phyloP scores from a whole-genome alignment of 179 eudicot species.

The Heliamphora pulchella region DNA sequence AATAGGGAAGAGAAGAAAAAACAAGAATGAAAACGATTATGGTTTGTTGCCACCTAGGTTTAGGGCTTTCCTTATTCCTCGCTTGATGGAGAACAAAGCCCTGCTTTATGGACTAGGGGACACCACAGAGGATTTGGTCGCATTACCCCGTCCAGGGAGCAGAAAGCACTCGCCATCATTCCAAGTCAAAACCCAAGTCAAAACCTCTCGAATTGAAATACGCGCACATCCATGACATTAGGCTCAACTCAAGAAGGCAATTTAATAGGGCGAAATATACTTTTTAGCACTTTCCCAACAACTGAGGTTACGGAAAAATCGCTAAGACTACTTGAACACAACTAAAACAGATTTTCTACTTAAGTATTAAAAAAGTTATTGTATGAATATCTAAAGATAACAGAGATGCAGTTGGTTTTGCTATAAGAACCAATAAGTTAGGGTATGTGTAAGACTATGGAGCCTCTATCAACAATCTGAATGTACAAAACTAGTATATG shows the following conservation, averaged over 20 bases:
- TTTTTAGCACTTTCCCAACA: not conserved
- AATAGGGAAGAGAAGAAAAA: not conserved
- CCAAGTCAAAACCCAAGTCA: not conserved
- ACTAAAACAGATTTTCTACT: not conserved
- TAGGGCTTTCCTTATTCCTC: not conserved
- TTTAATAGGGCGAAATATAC: not conserved
- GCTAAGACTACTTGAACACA: not conserved
- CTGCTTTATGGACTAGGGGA: not conserved
- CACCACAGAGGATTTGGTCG: not conserved
- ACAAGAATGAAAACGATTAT: not conserved
- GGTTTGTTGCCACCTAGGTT: not conserved
- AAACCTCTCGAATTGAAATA: not conserved
- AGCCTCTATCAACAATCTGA: not conserved
- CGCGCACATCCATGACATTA: not conserved
- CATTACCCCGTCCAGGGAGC: not conserved
- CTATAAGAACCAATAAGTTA: not conserved
- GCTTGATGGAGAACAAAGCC: not conserved
- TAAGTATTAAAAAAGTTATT: not conserved
- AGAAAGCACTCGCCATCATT: not conserved
- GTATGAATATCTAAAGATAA: not conserved
- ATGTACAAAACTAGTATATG: not conserved
- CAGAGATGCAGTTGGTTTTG: not conserved
- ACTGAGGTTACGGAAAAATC: not conserved
- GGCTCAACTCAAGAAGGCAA: not conserved
- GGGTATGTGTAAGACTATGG: not conserved